These are phyloP conservation scores for Sporothrix curviconia DNA, from an alignment of 2,329 filamentous ascomycete species.

Conservation along the genomic window DNA sequence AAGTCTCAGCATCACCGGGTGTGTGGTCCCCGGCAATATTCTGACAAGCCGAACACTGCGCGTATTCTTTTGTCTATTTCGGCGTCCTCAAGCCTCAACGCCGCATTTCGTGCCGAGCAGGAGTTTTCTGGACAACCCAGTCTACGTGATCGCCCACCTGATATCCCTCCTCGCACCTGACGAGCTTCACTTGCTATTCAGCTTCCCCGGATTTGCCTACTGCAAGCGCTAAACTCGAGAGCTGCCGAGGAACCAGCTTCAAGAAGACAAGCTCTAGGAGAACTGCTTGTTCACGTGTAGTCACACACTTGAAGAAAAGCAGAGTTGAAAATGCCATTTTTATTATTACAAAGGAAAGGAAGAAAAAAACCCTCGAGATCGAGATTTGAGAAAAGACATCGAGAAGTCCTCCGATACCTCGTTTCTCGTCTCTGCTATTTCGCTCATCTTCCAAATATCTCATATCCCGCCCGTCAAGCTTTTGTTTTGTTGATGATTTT, in stretches of 20 bases:
- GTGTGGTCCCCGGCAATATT: not conserved
- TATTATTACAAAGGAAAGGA: too few species aligned
- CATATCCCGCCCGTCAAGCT: too few species aligned
- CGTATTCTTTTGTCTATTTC: not conserved
- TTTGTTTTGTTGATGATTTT: slow-evolving; percentile 10
- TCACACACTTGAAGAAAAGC: not conserved
- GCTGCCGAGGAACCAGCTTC: not conserved
- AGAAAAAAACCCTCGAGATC: too few species aligned
- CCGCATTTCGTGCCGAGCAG: too few species aligned
- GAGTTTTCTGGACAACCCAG: too few species aligned
- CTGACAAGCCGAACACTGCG: not conserved
- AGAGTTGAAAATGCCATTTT: not conserved
- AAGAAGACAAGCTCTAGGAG: not conserved
- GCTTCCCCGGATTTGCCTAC: not conserved
- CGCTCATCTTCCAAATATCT: not conserved
- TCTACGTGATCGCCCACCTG: too few species aligned
- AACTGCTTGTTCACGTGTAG: not conserved
- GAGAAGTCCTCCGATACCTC: not conserved
- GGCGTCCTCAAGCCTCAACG: too few species aligned
- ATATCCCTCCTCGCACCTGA: too few species aligned
- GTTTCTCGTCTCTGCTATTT: not conserved
- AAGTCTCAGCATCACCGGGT: slow-evolving; percentile 4
- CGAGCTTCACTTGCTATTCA: not conserved
- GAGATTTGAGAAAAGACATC: too few species aligned
- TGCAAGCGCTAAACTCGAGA: slow-evolving; percentile 1